Evolutionary conservation across 345 rosid genomes (phyloP).

Genomic region (Eucalyptus tenuipes): DNA sequence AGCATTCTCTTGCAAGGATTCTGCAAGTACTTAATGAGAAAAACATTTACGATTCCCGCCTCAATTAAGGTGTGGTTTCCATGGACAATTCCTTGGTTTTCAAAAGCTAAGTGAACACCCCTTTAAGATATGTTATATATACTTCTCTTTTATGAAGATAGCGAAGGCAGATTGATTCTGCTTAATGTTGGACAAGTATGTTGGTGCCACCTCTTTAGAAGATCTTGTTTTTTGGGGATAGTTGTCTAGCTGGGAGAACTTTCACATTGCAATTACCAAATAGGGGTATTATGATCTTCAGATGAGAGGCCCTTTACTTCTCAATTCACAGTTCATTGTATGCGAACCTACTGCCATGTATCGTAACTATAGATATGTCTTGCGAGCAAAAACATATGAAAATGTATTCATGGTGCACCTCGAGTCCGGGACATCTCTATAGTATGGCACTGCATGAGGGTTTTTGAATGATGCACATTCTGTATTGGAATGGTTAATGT

Average conservation of each 20-base stretch:
- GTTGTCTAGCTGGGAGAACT: neutral
- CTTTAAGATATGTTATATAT: neutral
- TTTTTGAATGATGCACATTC: neutral
- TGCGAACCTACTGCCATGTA: neutral
- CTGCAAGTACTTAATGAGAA: neutral
- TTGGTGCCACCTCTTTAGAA: neutral
- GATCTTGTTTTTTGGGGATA: neutral
- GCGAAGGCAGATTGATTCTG: neutral
- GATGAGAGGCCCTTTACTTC: neutral
- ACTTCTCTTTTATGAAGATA: neutral
- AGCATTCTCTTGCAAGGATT: neutral
- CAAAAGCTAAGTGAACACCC: neutral
- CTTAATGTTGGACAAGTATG: neutral
- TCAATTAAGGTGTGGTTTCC: neutral
- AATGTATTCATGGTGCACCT: neutral
- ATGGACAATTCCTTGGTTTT: neutral
- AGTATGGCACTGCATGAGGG: neutral
- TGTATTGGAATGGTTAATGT: neutral
- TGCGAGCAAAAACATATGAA: neutral
- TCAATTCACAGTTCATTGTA: neutral
- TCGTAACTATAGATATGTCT: neutral
- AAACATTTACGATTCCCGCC: neutral
- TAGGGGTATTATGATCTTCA: neutral
- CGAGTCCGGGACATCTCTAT: neutral
- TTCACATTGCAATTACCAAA: neutral